Evolutionary conservation across 352 stramenopile genomes (phyloP).

Genomic region (Phytophthora sp.): DNA sequence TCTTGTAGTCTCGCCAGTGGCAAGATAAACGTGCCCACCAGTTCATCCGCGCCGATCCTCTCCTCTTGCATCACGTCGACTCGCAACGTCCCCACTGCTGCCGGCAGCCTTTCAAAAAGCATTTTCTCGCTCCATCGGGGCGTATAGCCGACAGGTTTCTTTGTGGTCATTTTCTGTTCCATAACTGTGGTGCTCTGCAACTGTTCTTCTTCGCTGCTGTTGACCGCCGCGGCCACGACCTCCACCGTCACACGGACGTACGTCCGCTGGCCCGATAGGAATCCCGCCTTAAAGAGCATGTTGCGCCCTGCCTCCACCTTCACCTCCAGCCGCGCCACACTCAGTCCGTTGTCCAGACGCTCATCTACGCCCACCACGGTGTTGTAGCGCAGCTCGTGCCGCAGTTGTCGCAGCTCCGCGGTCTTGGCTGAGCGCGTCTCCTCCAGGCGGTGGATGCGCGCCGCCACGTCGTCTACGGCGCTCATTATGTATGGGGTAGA

Average conservation of each 20-base stretch:
- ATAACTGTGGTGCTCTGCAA: constrained; percentile 29
- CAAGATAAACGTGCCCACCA: constrained; percentile 46
- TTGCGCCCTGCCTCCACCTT: constrained; percentile 49
- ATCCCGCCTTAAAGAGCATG: constrained; percentile 52
- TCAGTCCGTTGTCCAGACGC: constrained; percentile 44
- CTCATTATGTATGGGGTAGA: constrained; percentile 54
- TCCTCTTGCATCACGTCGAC: constrained; percentile 74
- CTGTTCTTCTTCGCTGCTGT: constrained; percentile 1
- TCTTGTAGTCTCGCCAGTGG: constrained; percentile 56
- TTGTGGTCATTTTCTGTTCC: constrained; percentile 48
- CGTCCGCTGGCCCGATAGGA: constrained; percentile 51
- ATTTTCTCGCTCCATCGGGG: constrained; percentile 53
- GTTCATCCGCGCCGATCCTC: constrained; percentile 49
- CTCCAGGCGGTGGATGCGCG: constrained; percentile 59
- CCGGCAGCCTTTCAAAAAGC: constrained; percentile 51
- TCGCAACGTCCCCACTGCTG: constrained; percentile 46
- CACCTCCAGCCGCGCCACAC: constrained; percentile 55
- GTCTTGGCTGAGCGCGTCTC: constrained; percentile 50
- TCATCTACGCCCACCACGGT: constrained; percentile 55
- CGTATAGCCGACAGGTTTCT: constrained; percentile 34
- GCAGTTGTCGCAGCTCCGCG: constrained; percentile 50
- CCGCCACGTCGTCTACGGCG: constrained; percentile 70
- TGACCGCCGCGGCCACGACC: constrained; percentile 23
- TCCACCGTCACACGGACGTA: constrained; percentile 64
- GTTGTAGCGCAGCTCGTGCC: constrained; percentile 59